A percentile compares a stretch with the other conserved stretches of the same genome.
phyloP scores from a whole-genome alignment of 1,284 basidiomycete genomes.

The Heterobasidion irregulare region DNA sequence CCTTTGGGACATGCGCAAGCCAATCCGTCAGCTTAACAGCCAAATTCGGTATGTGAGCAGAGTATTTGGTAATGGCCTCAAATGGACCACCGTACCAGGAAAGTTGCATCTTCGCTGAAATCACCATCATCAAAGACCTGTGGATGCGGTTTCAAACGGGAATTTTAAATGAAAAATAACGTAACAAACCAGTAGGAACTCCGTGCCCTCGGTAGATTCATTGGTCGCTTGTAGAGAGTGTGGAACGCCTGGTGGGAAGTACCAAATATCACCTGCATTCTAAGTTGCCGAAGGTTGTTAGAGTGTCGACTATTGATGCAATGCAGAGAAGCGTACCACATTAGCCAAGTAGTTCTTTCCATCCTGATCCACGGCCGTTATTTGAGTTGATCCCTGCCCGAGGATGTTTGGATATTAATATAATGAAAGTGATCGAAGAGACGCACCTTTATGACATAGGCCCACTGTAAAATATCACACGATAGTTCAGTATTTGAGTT shows the following conservation, averaged over 20 bases:
- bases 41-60: slow-evolving; percentile 5
- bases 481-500: slow-evolving; percentile 4
- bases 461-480: slow-evolving; percentile 37
- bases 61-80: neutral
- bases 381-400: slow-evolving; percentile 42
- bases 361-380: slow-evolving; percentile 51
- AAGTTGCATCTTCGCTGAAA: slow-evolving; percentile 63
- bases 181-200: slow-evolving; percentile 56
- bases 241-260: slow-evolving; percentile 57
- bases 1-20: slow-evolving; percentile 52
- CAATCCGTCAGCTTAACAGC: slow-evolving; percentile 47
- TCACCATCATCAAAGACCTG: slow-evolving; percentile 58
- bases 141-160: neutral
- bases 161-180: slow-evolving; percentile 1
- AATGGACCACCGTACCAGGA: slow-evolving; percentile 33
- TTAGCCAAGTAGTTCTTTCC: slow-evolving; percentile 56
- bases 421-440: neutral
- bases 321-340: slow-evolving; percentile 31
- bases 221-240: slow-evolving; percentile 51
- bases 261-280: slow-evolving; percentile 39
- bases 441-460: slow-evolving; percentile 51
- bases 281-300: slow-evolving; percentile 4
- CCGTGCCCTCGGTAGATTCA: slow-evolving; percentile 47
- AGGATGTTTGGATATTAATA: slow-evolving; percentile 1
- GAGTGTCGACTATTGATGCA: neutral